Conservation (phyloP, 1,284 basidiomycete genomes). For the Boletus mariae region DNA sequence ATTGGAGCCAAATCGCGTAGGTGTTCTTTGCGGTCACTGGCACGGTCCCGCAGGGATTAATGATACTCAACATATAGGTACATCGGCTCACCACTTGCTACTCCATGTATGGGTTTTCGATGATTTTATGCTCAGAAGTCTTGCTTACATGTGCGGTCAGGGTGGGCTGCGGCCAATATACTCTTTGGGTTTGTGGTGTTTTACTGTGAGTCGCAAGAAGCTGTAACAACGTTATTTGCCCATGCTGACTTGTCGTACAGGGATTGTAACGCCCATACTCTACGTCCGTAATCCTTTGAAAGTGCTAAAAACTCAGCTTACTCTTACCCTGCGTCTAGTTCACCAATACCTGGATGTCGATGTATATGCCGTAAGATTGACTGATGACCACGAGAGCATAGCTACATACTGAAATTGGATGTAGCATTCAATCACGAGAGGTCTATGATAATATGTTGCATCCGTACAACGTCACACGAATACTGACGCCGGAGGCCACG, state of each 20-base stretch:
- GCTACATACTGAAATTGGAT: constrained; percentile 1
- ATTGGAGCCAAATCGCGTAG: constrained; percentile 48
- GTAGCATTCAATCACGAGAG: constrained; percentile 26
- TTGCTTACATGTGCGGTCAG: constrained; percentile 17
- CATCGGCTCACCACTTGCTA: constrained; percentile 42
- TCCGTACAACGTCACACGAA: constrained; percentile 55
- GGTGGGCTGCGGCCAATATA: constrained; percentile 62
- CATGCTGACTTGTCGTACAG: constrained; percentile 28
- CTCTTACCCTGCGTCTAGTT: constrained; percentile 43
- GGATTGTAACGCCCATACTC: constrained; percentile 53
- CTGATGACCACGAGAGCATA: not conserved
- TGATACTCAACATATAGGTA: constrained; percentile 24
- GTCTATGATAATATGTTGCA: constrained; percentile 47
- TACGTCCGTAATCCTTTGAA: constrained; percentile 23
- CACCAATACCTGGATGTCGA: constrained; percentile 44
- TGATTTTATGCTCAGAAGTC: not conserved
- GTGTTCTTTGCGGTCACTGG: constrained; percentile 1
- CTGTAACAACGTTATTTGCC: not conserved
- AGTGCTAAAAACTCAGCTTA: not conserved
- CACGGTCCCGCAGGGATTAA: not conserved
- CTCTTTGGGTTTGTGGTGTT: constrained; percentile 61
- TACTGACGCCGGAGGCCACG: constrained; percentile 46
- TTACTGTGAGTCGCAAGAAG: constrained; percentile 36
- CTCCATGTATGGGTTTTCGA: constrained; percentile 24
- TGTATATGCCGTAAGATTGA: constrained; percentile 37